phyloP scores from a whole-genome alignment of 177 flowering plant species.

The Tripterygium wilfordii region DNA sequence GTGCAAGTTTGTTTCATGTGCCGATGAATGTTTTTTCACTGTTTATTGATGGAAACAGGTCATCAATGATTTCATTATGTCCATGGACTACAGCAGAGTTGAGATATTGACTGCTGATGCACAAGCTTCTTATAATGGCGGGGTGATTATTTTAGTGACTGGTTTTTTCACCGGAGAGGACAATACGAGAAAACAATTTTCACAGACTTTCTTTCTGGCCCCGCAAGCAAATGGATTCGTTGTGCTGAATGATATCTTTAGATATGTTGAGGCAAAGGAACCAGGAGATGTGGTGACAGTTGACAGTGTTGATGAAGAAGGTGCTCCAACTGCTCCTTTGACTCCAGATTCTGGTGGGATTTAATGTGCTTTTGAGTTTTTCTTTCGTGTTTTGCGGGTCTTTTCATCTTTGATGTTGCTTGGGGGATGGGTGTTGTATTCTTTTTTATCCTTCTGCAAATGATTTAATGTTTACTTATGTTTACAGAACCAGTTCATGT shows the following conservation, averaged over 20 bases:
- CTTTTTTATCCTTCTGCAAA: neutral
- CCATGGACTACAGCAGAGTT: conserved; percentile 10
- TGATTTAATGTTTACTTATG: neutral
- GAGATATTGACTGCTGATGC: conserved; percentile 24
- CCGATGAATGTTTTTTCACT: no score
- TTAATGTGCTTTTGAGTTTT: neutral
- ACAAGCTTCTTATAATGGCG: conserved; percentile 22
- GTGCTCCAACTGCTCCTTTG: conserved; percentile 2
- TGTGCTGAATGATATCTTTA: conserved; percentile 30
- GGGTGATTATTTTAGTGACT: conserved; percentile 29
- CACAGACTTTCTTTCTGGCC: conserved; percentile 32
- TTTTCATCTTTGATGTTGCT: no score
- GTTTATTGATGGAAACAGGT: no score
- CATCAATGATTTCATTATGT: no score
- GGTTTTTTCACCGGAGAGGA: conserved; percentile 28
- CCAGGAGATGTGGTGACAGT: neutral
- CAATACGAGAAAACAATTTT: conserved; percentile 14
- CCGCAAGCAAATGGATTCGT: conserved; percentile 25
- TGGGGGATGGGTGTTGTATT: no score
- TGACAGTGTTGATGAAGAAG: conserved; percentile 2
- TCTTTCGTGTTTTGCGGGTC: no score
- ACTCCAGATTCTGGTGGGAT: conserved; percentile 5
- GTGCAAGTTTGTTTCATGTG: no score
- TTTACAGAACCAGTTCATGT: conserved; percentile 11
- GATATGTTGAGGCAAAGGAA: conserved; percentile 19